Evolutionary conservation across 257 asterid genomes (phyloP).

Genomic region (Solanum sitiens): DNA sequence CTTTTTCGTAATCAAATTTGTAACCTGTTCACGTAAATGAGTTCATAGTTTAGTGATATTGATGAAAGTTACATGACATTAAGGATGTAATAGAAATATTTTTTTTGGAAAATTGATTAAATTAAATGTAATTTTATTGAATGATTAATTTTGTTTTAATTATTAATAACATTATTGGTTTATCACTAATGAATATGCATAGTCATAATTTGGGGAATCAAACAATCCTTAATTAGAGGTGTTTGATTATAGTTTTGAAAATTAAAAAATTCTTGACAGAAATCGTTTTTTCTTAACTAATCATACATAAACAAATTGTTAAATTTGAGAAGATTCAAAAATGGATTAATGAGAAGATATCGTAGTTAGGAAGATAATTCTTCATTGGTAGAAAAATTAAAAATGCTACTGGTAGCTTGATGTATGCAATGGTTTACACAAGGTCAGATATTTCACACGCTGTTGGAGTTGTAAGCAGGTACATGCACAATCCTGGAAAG

Average conservation of each 20-base stretch:
- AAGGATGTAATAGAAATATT: neutral
- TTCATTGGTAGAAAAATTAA: no score
- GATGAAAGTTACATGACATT: neutral
- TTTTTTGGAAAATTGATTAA: neutral
- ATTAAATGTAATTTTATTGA: neutral
- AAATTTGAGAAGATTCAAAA: no score
- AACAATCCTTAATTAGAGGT: neutral
- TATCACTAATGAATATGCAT: neutral
- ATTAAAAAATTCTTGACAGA: neutral
- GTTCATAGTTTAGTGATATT: neutral
- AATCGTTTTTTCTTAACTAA: rapidly evolving
- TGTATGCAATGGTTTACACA: no score
- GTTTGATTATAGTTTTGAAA: neutral
- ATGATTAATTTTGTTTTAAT: no score
- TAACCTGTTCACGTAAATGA: neutral
- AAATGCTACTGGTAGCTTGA: no score
- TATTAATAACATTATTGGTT: no score
- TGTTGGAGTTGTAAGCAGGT: no score
- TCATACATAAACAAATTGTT: neutral
- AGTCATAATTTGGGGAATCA: neutral
- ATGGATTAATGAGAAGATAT: no score
- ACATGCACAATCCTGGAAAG: no score
- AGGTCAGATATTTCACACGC: no score
- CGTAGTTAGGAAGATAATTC: no score
- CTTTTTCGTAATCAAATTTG: neutral